Conservation (phyloP, 169 alveolate genomes). For the Plasmodium adleri region DNA sequence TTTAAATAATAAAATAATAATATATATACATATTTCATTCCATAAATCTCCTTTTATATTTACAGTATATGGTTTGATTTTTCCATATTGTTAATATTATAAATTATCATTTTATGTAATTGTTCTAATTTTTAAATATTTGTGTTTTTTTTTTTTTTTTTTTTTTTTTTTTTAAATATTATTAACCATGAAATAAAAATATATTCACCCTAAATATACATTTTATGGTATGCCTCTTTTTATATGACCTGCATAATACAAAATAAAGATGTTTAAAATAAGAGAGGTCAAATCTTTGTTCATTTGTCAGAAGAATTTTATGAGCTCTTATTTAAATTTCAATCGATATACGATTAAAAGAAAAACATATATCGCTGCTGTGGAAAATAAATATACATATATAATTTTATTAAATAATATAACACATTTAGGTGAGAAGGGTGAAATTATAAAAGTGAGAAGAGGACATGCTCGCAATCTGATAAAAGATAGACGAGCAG, state of each 20-base stretch:
- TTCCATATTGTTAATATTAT: too few relatives aligned
- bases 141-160: conserved; percentile 19
- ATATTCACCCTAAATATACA: neutral
- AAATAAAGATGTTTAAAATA: conserved; percentile 18
- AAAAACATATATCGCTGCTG: conserved; percentile 70
- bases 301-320: conserved; percentile 13
- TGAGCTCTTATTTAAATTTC: conserved; percentile 69
- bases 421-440: conserved; percentile 58
- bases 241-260: neutral
- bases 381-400: conserved; percentile 57
- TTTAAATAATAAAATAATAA: too few relatives aligned
- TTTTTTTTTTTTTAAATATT: conserved; percentile 12
- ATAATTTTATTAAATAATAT: conserved; percentile 44
- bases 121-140: too few relatives aligned
- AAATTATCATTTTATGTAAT: neutral
- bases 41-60: too few relatives aligned
- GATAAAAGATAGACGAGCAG: conserved; percentile 64
- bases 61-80: too few relatives aligned
- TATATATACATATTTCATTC: too few relatives aligned
- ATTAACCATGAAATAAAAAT: neutral
- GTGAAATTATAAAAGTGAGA: conserved; percentile 51
- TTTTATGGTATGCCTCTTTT: neutral
- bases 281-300: conserved; percentile 4
- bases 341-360: conserved; percentile 61
- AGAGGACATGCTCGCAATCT: conserved; percentile 63